Percentiles rank a stretch among this genome's conserved stretches.
Evolutionary conservation across 176 grass and related monocot genomes (phyloP).

Genomic region (Carex pumila): DNA sequence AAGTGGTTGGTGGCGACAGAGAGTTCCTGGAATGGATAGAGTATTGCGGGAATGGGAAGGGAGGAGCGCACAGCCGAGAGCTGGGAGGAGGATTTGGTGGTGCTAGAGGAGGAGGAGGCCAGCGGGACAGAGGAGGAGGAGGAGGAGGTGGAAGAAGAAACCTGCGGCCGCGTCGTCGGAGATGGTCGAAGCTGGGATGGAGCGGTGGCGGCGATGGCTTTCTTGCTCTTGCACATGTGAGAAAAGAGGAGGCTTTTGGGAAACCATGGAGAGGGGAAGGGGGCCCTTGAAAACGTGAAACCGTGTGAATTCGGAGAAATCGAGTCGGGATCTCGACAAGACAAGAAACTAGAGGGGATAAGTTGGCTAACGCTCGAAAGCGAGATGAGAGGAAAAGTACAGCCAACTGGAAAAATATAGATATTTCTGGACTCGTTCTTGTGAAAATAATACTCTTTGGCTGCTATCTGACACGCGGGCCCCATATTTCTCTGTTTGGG

Average conservation of each 20-base stretch:
- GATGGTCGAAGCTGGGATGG: neutral
- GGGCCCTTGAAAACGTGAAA: neutral
- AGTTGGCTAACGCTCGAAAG: neutral
- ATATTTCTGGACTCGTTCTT: neutral
- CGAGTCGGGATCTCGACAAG: neutral
- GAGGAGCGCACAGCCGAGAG: slow-evolving; percentile 38
- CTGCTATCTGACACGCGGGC: neutral
- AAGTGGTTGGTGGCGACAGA: slow-evolving; percentile 62
- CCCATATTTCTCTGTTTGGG: too few species aligned
- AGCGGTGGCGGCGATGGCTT: neutral
- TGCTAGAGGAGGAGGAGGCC: neutral
- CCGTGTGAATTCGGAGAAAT: neutral
- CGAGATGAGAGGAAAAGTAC: neutral
- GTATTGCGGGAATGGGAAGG: slow-evolving; percentile 20
- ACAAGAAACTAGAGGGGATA: neutral
- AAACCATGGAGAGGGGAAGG: neutral
- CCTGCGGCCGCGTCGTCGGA: neutral
- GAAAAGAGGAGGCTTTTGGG: neutral
- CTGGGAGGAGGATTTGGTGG: slow-evolving; percentile 14
- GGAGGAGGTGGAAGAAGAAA: slow-evolving; percentile 21
- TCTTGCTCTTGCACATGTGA: slow-evolving; percentile 12
- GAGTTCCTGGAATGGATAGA: slow-evolving; percentile 65
- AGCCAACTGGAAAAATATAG: neutral
- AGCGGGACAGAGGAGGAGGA: neutral
- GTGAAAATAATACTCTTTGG: neutral